Evolutionary conservation across 805 yeast species (phyloP), one percentile per base, ranked within the genome.

Genomic region (Myxozyma monticola): DNA sequence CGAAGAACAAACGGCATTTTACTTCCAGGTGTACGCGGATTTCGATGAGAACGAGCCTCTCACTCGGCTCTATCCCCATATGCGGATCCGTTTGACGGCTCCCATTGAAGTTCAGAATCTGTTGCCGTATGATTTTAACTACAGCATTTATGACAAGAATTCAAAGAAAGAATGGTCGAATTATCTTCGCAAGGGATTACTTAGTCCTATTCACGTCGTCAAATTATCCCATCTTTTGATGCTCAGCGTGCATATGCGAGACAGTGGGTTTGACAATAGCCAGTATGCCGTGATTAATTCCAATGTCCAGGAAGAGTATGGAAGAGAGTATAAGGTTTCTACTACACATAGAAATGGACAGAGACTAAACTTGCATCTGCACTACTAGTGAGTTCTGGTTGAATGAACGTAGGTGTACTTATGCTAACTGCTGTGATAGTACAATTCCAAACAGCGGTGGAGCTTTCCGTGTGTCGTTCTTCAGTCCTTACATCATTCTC

Each of bases 61-160:
- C 22, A 77, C 86, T 0, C 73, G 76, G 50, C 76, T 86, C 1
- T 95, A 88, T 62, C 99, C 99, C 0, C 93, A 87, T 61, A 77
- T 91, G 86, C 76, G 74, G 7, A 69, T 93, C 21, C 76, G 81
- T 3, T 69, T 93, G 5, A 81, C 93, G 0, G 88, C 98, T 0
- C 98, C 99, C 0, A 68, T 93, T 39, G 87, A 86, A 59, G 74
- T 93, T 50, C 89, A 86, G 59, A 93, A 93, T 62, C 71, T 88
- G 44, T 66, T 95, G 42, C 98, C 99, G 0, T 85, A 77, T 63
- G 96, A 87, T 60, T 68, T 91, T 37, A 74, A 78, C 17, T 88
- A 85, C 68, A 73, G 85, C 49, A 73, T 93, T 12, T 85, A 84
- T 66, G 93, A 89, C 65, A 86, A 87, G 61, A 81, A 80, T 18